Conservation (phyloP, 768 basidiomycete genomes). For the Kwoniella europaea region DNA sequence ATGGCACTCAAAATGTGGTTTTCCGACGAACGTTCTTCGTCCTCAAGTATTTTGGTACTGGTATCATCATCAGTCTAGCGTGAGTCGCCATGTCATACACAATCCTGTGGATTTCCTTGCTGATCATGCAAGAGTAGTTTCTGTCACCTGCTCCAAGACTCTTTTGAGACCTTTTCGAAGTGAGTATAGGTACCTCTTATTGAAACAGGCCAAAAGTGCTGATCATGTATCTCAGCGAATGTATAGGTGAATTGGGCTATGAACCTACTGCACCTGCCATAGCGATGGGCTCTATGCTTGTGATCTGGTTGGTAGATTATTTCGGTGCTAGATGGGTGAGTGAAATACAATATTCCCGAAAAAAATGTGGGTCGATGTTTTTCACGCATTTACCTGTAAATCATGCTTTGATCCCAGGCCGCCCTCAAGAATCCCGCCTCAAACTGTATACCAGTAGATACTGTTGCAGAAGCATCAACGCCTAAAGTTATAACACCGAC, state of each 20-base stretch:
- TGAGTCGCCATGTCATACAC: constrained; percentile 2
- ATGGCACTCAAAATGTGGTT: not conserved
- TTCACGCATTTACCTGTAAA: too few relatives aligned
- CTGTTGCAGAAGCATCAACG: too few relatives aligned
- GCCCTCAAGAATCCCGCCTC: not conserved
- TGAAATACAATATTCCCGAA: not conserved
- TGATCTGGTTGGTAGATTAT: constrained; percentile 19
- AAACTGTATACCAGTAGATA: not conserved
- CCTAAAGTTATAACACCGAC: not conserved
- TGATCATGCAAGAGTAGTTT: not conserved
- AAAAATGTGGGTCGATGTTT: too few relatives aligned
- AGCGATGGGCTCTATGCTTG: constrained; percentile 17
- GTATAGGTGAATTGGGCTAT: constrained; percentile 14
- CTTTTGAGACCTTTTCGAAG: constrained; percentile 19
- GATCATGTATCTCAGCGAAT: constrained; percentile 1
- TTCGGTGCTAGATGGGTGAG: constrained; percentile 18
- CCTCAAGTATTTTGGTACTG: constrained; percentile 18
- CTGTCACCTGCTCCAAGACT: constrained; percentile 15
- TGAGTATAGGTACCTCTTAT: not conserved
- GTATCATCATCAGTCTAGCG: constrained; percentile 16
- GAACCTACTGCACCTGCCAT: constrained; percentile 21
- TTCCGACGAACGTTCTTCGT: constrained; percentile 7
- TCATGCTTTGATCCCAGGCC: not conserved
- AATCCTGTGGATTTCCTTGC: not conserved
- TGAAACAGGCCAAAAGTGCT: not conserved